Base-by-base conservation (phyloP, 805 yeast species). In the Saturnispora dispora region DNA sequence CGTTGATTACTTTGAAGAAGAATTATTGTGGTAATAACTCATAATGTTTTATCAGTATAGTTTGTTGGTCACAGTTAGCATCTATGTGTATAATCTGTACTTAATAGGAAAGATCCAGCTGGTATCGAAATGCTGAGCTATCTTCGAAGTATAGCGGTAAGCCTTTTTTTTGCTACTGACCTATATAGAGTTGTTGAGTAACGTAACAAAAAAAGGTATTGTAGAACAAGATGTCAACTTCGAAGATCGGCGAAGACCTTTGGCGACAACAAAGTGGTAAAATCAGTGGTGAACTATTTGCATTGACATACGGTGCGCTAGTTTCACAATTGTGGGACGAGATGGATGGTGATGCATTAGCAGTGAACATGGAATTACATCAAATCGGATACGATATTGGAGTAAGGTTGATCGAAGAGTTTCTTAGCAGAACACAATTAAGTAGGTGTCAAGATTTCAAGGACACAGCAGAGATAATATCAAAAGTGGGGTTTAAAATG, bases 301-400 rank as follows among this genome's bases (percentile, higher is more conserved):
- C 96, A n/a, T 71, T 93, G 53, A 91, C 96, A 1, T 93, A 93
- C 61, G 99, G 99, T 9, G 83, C 96, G 3, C 80, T 93, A 46
- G 98, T 93, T 46, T 80, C 95, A 13, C 97, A 91, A 62, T 71
- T 93, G 49, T 89, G 96, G 63, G 79, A 83, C 53, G 98, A 93
- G 62, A 83, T 78, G 66, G 77, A 83, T 50, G 75, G 79, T 56
- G 86, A 90, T 65, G 90, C 88, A 65, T 64, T 62, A 6, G 82
- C 82, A 60, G 96, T 93, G 52, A 93, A 93, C 63, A 71, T 73
- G 48, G 95, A 91, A 63, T 73, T 93, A 47, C 96, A 83, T 60
- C 78, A 80, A 56, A 91, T 93, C 98, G 99, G 99, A 1, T 88
- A 90, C 66, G 89, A 87, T 64, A 93, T 93, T 40, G 99, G 99